Evolutionary conservation across 306 rosid species (phyloP), one percentile per base, ranked within the genome.

Genomic region (Gastrolobium villosum): DNA sequence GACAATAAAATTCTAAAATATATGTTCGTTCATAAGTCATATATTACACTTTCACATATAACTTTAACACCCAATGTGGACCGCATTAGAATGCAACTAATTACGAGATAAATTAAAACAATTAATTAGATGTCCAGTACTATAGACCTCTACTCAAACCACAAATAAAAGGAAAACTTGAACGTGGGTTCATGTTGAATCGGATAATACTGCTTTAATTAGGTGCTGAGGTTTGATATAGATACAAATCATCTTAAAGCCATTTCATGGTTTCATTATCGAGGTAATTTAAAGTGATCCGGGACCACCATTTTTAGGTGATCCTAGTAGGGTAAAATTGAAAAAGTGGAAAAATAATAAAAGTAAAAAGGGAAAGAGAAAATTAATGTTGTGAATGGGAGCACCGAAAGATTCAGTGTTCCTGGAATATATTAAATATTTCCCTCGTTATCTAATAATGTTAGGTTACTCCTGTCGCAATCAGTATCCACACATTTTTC

Each of bases 401-500:
- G n/a, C n/a, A n/a, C n/a, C n/a, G n/a, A n/a, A n/a, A n/a, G n/a
- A n/a, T n/a, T n/a, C n/a, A n/a, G n/a, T n/a, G n/a, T n/a, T n/a
- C n/a, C n/a, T n/a, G n/a, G n/a, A n/a, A n/a, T n/a, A n/a, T n/a
- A n/a, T n/a, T n/a, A n/a, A n/a, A n/a, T n/a, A n/a, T n/a, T n/a
- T n/a, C n/a, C n/a, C n/a, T n/a, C n/a, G n/a, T n/a, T n/a, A n/a
- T n/a, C n/a, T n/a, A n/a, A 13, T 20, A 46, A 65, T 76, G 65
- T 65, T 61, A 39, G 72, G 86, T 72, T 59, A 84, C 78, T 84
- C 44, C 72, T 5, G 85, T 84, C 89, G 28, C 61, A 3, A 53
- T 89, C 96, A 64, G 64, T 48, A 75, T 76, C 81, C 64, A 84
- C 82, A 9, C 61, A 75, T 57, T 55, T 73, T 43, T 64, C 66